Base-by-base conservation (phyloP, 2,329 filamentous ascomycete genomes). In the Magnaporthales sp. region DNA sequence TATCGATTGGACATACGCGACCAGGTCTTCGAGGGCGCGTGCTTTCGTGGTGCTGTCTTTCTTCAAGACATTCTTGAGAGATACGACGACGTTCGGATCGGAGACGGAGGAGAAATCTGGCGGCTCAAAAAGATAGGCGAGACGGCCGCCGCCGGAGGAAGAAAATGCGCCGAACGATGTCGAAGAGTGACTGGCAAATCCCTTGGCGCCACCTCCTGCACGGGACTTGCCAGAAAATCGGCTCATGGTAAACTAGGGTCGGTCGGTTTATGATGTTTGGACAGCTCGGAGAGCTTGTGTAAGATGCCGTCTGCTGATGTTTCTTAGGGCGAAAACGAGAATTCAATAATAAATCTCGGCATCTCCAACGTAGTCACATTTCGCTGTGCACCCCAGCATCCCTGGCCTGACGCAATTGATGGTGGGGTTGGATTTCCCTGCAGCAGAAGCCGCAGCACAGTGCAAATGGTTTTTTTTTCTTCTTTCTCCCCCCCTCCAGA, bases 41-140 rank as follows among this genome's bases (percentile, higher is more conserved):
- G 90, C 84, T 75, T 97, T 96, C 51, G 95, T 99, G 11, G 88
- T 96, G 73, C 89, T 90, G 79, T 97, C 94, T 78, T 95, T 96
- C 80, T 98, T 99, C 64, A 89, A 84, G 3, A 97, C 79, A 72
- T 96, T 97, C 78, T 97, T 96, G 80, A 97, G 92, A n/a, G 89
- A 87, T 15, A 98, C 93, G 51, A 94, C 87, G 51, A 94, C 83
- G 73, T 95, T 91, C 8, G 93, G 85, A 72, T 97, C 89, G 61
- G 88, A 90, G 68, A 99, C 87, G 60, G 80, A 80, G 38, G 88
- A 87, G 71, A 97, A 86, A 73, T 97, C 90, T 63, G 91, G 91
- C 10, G 92, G 91, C 73, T 96, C 93, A 66, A 91, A 84, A 65
- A 98, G 86, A 79, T 97, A 97, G 61, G 93, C 97, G 54, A 99